phyloP scores from a whole-genome alignment of 306 rosid species.

The Quercus gilva region DNA sequence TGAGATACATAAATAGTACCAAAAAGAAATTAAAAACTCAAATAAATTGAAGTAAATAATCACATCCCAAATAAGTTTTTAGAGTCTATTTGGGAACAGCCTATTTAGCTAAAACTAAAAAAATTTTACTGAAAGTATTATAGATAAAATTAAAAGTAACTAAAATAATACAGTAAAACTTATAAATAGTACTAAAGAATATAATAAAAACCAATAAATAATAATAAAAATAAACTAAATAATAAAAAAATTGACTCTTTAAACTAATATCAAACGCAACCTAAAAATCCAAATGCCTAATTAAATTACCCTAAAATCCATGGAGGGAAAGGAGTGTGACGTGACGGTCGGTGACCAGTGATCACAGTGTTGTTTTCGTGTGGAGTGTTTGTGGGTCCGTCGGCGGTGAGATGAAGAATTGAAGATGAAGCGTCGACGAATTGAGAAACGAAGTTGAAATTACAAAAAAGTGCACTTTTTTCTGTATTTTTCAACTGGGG shows the following conservation, averaged over 20 bases:
- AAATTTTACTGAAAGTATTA: accelerated
- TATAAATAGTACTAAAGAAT: too few relatives aligned
- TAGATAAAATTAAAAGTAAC: accelerated
- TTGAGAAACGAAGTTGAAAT: neutral
- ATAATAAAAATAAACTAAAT: too few relatives aligned
- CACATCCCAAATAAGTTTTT: accelerated
- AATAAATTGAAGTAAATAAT: too few relatives aligned
- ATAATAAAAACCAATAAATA: too few relatives aligned
- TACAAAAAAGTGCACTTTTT: slow-evolving; percentile 16
- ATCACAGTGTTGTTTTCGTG: slow-evolving; percentile 20
- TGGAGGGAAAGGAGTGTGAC: slow-evolving; percentile 13
- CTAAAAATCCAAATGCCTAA: too few relatives aligned
- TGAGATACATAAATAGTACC: accelerated
- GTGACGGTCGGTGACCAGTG: slow-evolving; percentile 19
- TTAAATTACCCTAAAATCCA: neutral
- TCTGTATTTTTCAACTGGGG: too few relatives aligned
- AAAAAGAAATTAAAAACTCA: too few relatives aligned
- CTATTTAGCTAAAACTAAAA: accelerated
- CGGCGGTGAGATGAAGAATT: slow-evolving; percentile 9
- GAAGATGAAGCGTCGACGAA: slow-evolving; percentile 34
- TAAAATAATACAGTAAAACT: accelerated
- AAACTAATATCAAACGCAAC: too few relatives aligned
- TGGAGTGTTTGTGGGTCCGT: slow-evolving; percentile 30
- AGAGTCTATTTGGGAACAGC: too few relatives aligned
- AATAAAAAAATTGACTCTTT: too few relatives aligned